These are phyloP conservation scores for Xylaria scruposa DNA, from an alignment of 495 filamentous ascomycete genomes.

Conservation along the genomic window DNA sequence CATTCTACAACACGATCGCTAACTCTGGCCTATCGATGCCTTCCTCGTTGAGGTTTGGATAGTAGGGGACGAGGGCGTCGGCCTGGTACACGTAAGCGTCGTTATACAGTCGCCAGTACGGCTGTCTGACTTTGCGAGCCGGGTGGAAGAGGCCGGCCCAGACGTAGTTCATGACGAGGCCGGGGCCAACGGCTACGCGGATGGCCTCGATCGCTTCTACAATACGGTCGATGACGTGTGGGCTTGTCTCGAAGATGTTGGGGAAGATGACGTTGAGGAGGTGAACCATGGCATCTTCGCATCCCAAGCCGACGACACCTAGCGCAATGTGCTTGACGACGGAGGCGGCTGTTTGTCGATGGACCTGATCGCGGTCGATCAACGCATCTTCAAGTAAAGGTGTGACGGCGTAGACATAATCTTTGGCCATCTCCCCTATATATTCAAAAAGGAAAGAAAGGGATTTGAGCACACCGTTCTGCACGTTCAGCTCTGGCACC, in stretches of 20 bases:
- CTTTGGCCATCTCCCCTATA: constrained; percentile 99
- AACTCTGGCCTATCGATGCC: constrained; percentile 77
- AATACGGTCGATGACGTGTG: constrained; percentile 97
- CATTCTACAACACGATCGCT: constrained; percentile 74
- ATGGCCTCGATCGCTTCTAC: constrained; percentile 98
- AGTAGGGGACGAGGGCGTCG: constrained; percentile 96
- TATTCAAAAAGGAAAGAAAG: constrained; percentile 98
- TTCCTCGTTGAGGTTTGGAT: constrained; percentile 82
- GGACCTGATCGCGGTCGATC: constrained; percentile 97
- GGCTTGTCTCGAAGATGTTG: constrained; percentile 97
- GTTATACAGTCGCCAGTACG: constrained; percentile 96
- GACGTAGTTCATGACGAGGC: constrained; percentile 93
- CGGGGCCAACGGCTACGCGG: constrained; percentile 89
- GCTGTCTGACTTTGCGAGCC: constrained; percentile 87
- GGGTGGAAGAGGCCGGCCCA: constrained; percentile 98
- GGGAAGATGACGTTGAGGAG: constrained; percentile 94
- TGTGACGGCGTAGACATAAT: constrained; percentile 98
- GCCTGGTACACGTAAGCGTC: constrained; percentile 94
- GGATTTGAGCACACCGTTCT: constrained; percentile 97
- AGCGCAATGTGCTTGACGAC: constrained; percentile 98
- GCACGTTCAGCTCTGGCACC: constrained; percentile 97
- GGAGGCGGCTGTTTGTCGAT: constrained; percentile 93
- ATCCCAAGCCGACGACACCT: constrained; percentile 95
- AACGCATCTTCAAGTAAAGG: constrained; percentile 97
- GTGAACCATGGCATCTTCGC: constrained; percentile 98